Conservation (phyloP, 176 grass and related monocot species). For the Carex scoparia region DNA sequence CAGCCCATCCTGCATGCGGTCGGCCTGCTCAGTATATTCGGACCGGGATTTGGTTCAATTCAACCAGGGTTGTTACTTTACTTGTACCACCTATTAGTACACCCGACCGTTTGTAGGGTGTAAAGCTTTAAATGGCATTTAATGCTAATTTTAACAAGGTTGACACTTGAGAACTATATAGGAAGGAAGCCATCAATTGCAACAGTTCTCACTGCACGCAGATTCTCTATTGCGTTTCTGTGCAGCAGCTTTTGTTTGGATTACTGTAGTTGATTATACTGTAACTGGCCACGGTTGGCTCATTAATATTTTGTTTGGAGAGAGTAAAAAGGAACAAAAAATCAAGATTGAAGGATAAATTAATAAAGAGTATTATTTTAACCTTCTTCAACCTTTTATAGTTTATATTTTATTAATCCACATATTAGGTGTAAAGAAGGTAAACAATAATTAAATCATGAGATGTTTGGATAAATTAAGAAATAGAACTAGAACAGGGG, state of each 20-base stretch:
- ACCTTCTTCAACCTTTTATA: no score
- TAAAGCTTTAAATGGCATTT: not conserved
- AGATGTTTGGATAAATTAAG: no score
- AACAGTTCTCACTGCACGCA: not conserved
- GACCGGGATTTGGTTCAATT: not conserved
- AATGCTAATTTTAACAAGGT: not conserved
- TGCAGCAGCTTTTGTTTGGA: not conserved
- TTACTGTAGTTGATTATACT: not conserved
- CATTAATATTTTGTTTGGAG: no score
- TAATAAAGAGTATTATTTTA: no score
- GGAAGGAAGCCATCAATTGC: not conserved
- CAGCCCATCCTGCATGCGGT: constrained; percentile 25
- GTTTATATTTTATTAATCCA: no score
- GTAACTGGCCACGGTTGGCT: no score
- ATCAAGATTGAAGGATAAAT: no score
- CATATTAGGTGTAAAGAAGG: no score
- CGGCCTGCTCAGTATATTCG: not conserved
- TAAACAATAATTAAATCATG: no score
- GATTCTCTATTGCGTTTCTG: not conserved
- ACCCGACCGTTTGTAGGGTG: not conserved
- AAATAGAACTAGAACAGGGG: no score
- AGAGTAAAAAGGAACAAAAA: no score
- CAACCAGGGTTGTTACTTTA: not conserved
- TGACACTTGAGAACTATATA: not conserved
- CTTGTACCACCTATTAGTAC: not conserved